Percentiles rank a stretch among this genome's conserved stretches.
Conservation (phyloP, 371 early-diverging fungal genomes). For the Syncephalis plumigaleata region DNA sequence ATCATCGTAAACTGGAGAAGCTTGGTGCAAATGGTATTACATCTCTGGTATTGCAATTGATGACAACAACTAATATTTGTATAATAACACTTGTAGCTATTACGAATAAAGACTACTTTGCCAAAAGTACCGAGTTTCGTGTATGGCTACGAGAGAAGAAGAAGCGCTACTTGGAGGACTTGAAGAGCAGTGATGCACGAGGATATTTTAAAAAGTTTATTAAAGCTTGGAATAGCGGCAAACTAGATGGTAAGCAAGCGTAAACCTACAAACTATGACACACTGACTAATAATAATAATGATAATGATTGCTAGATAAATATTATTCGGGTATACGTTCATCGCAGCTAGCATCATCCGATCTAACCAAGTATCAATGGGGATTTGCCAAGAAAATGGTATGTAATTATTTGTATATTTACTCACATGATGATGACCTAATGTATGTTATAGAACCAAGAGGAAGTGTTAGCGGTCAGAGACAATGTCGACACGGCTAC, state of each 20-base stretch:
- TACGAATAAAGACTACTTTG: slow-evolving; percentile 53
- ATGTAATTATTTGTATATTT: slow-evolving; percentile 1
- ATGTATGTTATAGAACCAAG: slow-evolving; percentile 14
- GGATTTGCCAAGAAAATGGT: slow-evolving; percentile 41
- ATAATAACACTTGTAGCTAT: slow-evolving; percentile 13
- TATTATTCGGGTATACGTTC: slow-evolving; percentile 49
- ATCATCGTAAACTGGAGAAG: no score
- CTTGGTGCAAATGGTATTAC: no score
- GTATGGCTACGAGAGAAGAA: slow-evolving; percentile 64
- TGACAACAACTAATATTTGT: no score
- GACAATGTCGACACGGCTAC: slow-evolving; percentile 48
- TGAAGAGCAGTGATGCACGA: slow-evolving; percentile 43
- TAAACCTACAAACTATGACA: no score
- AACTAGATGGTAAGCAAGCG: slow-evolving; percentile 28
- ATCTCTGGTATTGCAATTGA: no score
- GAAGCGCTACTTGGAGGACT: slow-evolving; percentile 51
- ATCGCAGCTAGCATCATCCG: slow-evolving; percentile 34
- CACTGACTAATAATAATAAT: neutral
- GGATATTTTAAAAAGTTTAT: slow-evolving; percentile 64
- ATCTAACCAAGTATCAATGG: slow-evolving; percentile 60
- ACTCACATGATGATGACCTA: neutral
- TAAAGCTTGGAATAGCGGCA: slow-evolving; percentile 46
- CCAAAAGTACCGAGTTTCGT: slow-evolving; percentile 56
- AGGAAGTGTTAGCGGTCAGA: slow-evolving; percentile 31
- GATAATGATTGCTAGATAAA: slow-evolving; percentile 20